phyloP scores from a whole-genome alignment of 108 stramenopile genomes.

The Skeletonema marinoi region DNA sequence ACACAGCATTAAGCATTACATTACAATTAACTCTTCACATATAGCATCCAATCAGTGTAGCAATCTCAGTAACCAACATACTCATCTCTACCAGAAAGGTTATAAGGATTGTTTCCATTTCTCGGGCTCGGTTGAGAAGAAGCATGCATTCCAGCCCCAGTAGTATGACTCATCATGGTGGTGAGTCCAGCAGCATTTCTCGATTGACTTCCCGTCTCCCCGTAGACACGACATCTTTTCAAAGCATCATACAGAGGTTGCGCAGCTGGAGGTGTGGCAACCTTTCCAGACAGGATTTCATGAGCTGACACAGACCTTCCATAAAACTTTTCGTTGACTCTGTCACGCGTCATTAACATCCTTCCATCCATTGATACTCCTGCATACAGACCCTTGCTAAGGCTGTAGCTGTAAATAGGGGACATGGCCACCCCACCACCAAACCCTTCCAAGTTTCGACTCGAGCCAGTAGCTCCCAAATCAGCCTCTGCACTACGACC shows the following conservation, averaged over 20 bases:
- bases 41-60: neutral
- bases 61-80: neutral
- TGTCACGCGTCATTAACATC: conserved; percentile 77
- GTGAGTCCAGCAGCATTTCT: neutral
- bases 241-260: conserved; percentile 90
- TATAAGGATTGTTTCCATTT: conserved; percentile 24
- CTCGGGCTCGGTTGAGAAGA: conserved; percentile 5
- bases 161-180: conserved; percentile 40
- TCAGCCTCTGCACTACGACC: conserved; percentile 91
- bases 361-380: conserved; percentile 94
- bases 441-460: conserved; percentile 27
- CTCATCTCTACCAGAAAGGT: conserved; percentile 29
- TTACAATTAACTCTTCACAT: neutral
- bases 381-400: conserved; percentile 93
- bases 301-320: conserved; percentile 67
- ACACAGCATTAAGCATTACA: neutral
- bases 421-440: conserved; percentile 52
- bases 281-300: conserved; percentile 71
- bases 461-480: conserved; percentile 61
- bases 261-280: conserved; percentile 85
- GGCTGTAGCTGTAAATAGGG: conserved; percentile 92
- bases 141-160: conserved; percentile 36
- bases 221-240: conserved; percentile 83
- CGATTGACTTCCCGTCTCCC: conserved; percentile 2
- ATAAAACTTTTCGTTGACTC: conserved; percentile 93